Percentiles rank a stretch among this genome's conserved stretches.
Evolutionary conservation across 495 filamentous ascomycete genomes (phyloP).

Genomic region (Aspergillus bridgeri): DNA sequence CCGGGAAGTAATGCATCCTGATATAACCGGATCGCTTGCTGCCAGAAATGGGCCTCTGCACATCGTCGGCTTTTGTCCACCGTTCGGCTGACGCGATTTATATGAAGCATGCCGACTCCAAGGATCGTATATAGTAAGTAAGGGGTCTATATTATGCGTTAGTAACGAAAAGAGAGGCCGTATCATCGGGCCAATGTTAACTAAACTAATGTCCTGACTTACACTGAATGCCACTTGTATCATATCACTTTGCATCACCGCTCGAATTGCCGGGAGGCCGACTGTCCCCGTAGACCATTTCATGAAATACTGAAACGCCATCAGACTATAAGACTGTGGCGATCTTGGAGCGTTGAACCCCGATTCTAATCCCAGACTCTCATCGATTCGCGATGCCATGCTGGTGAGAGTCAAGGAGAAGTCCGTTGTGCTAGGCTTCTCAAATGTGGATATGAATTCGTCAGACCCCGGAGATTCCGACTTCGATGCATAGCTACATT

Average conservation of each 20-base stretch:
- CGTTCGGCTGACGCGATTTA: slow-evolving; percentile 29
- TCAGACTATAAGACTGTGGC: slow-evolving; percentile 14
- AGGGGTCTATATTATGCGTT: slow-evolving; percentile 25
- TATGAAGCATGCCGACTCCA: slow-evolving; percentile 37
- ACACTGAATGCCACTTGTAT: slow-evolving; percentile 40
- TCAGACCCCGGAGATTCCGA: background rate
- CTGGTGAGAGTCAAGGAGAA: slow-evolving; percentile 21
- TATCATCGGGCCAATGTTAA: background rate
- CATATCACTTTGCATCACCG: slow-evolving; percentile 38
- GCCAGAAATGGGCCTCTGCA: slow-evolving; percentile 42
- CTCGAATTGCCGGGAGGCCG: slow-evolving; percentile 23
- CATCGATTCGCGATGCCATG: slow-evolving; percentile 15
- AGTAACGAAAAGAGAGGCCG: background rate
- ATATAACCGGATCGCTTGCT: slow-evolving; percentile 35
- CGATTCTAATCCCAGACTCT: slow-evolving; percentile 9
- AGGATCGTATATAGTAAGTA: slow-evolving; percentile 45
- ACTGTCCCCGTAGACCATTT: slow-evolving; percentile 28
- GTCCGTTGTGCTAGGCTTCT: background rate
- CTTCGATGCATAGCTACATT: slow-evolving; percentile 24
- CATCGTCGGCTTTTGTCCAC: slow-evolving; percentile 21
- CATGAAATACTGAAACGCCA: slow-evolving; percentile 34
- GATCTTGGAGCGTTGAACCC: background rate
- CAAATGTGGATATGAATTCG: background rate
- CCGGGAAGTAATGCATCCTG: slow-evolving; percentile 18
- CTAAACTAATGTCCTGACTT: background rate